Evolutionary conservation across 805 yeast genomes (phyloP).

Genomic region (Saccharomycopsis babjevae): DNA sequence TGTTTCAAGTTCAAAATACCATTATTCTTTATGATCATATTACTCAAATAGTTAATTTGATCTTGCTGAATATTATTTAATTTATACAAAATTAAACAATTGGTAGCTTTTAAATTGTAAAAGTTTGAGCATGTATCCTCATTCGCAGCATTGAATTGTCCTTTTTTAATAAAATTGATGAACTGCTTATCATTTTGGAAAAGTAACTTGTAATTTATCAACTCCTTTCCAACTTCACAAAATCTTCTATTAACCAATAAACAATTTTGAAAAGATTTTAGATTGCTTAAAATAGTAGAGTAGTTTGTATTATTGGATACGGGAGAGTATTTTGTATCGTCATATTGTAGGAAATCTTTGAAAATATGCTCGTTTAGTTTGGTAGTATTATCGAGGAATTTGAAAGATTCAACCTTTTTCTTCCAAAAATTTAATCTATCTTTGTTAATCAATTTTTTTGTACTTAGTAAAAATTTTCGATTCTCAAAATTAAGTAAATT

Average conservation of each 20-base stretch:
- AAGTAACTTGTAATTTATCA: constrained; percentile 44
- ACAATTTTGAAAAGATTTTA: constrained; percentile 43
- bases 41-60: constrained; percentile 40
- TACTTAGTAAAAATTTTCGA: background rate
- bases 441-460: background rate
- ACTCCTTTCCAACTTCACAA: constrained; percentile 42
- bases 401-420: background rate
- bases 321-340: background rate
- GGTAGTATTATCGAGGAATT: background rate
- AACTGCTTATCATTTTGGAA: constrained; percentile 43
- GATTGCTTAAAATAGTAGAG: constrained; percentile 11
- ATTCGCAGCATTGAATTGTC: constrained; percentile 19
- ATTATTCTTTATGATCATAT: constrained; percentile 28
- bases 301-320: constrained; percentile 4
- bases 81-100: constrained; percentile 50
- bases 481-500: background rate
- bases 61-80: constrained; percentile 43
- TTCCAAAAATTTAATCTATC: constrained; percentile 3
- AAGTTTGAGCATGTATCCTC: background rate
- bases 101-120: constrained; percentile 21
- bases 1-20: constrained; percentile 37
- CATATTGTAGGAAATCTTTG: constrained; percentile 4
- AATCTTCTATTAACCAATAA: constrained; percentile 61
- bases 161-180: constrained; percentile 26
- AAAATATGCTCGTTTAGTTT: background rate